phyloP scores from a whole-genome alignment of 768 basidiomycete species.

The Termitomyces sp. region DNA sequence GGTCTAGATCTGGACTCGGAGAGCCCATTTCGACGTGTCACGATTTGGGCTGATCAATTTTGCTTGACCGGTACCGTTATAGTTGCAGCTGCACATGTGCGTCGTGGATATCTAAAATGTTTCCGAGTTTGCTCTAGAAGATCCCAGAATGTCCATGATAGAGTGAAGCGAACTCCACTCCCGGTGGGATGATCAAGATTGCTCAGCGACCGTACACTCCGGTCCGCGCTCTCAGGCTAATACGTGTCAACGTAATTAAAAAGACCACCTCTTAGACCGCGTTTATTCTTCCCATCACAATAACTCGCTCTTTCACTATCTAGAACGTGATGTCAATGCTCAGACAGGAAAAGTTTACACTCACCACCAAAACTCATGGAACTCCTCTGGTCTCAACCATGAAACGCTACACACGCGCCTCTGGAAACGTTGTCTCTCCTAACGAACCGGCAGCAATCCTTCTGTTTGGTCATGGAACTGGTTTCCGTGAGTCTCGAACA shows the following conservation, averaged over 20 bases:
- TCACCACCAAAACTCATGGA: conserved; percentile 28
- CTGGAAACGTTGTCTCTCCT: neutral
- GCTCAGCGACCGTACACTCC: neutral
- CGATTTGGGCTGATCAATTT: no score
- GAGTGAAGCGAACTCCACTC: no score
- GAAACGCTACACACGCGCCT: conserved; percentile 26
- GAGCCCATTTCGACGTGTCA: no score
- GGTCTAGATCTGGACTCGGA: no score
- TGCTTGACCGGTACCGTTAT: no score
- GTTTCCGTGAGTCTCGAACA: conserved; percentile 26
- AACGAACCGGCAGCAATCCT: conserved; percentile 23
- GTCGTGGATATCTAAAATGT: no score
- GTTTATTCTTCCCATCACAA: neutral
- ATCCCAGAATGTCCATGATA: no score
- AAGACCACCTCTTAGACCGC: neutral
- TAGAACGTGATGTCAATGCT: neutral
- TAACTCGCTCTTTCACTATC: neutral
- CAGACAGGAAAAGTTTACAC: conserved; percentile 27
- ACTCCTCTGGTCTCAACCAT: conserved; percentile 25
- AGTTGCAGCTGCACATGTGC: no score
- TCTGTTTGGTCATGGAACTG: conserved; percentile 28
- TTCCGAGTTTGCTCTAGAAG: no score
- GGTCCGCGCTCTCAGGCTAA: neutral
- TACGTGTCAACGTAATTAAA: neutral
- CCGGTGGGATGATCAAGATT: no score